These are phyloP conservation scores for Nicotiana knightiana DNA, from an alignment of 257 asterid species.

Conservation along the genomic window DNA sequence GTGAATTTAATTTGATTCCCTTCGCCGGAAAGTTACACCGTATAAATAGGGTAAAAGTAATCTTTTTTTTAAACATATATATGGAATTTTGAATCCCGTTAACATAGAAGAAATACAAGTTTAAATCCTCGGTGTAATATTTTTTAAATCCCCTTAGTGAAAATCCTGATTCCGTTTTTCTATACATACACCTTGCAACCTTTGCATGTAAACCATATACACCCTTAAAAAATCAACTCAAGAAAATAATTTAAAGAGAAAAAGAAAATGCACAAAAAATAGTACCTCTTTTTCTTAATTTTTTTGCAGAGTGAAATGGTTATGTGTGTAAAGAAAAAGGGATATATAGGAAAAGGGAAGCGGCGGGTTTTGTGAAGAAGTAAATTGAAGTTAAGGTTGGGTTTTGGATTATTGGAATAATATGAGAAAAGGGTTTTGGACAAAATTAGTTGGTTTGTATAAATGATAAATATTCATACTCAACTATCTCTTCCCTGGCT, in stretches of 20 bases:
- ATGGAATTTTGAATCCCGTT: too few relatives aligned
- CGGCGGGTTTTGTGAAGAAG: background rate
- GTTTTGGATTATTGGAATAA: background rate
- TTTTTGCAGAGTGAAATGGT: too few relatives aligned
- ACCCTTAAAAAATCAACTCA: background rate
- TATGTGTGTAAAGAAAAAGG: too few relatives aligned
- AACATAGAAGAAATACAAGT: too few relatives aligned
- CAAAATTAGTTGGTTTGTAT: background rate
- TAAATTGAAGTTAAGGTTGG: background rate
- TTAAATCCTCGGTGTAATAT: too few relatives aligned
- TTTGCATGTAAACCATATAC: background rate
- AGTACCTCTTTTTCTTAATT: background rate
- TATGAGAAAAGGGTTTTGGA: background rate
- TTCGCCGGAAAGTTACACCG: too few relatives aligned
- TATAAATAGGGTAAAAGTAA: too few relatives aligned
- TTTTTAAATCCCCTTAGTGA: too few relatives aligned
- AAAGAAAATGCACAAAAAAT: too few relatives aligned
- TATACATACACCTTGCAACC: background rate
- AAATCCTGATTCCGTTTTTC: too few relatives aligned
- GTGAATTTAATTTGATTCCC: too few relatives aligned
- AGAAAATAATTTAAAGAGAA: background rate
- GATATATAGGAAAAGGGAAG: background rate
- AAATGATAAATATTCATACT: background rate
- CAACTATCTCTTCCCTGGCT: background rate
- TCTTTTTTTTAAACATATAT: too few relatives aligned